Conservation (phyloP, 192 early-diverging fungal species). For the Entomortierella parvispora region DNA sequence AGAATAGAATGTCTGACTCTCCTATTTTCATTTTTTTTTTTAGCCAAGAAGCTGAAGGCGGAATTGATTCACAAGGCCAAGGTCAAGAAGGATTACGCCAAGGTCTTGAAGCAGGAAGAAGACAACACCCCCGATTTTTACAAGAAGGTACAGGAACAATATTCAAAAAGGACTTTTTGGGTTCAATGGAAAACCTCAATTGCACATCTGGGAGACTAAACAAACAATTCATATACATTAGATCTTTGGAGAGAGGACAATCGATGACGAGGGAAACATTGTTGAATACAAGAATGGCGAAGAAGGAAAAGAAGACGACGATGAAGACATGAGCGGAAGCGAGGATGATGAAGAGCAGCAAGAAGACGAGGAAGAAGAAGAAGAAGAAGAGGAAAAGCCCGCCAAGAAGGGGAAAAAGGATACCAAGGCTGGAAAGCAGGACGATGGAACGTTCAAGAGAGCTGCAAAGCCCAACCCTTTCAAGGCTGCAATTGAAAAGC, state of each 20-base stretch:
- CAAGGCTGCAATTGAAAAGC: constrained; percentile 51
- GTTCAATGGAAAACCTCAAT: neutral
- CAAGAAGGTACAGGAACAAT: constrained; percentile 38
- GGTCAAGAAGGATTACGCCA: constrained; percentile 52
- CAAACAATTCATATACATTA: neutral
- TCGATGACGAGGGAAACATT: constrained; percentile 50
- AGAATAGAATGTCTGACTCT: constrained; percentile 3
- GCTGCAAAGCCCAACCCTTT: constrained; percentile 48
- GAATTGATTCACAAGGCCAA: constrained; percentile 50
- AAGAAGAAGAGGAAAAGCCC: constrained; percentile 15
- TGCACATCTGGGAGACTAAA: neutral
- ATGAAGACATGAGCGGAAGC: constrained; percentile 23
- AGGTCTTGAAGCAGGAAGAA: constrained; percentile 39
- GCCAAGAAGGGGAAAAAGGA: constrained; percentile 35
- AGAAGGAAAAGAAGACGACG: neutral
- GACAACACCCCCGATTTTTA: constrained; percentile 47
- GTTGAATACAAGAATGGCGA: constrained; percentile 25
- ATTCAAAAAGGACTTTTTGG: neutral
- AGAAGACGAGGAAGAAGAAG: constrained; percentile 13
- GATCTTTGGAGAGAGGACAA: constrained; percentile 50
- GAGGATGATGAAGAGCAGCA: constrained; percentile 9
- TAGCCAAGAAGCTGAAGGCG: constrained; percentile 50
- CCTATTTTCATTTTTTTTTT: neutral
- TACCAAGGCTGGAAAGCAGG: constrained; percentile 34
- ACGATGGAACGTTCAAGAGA: constrained; percentile 39